phyloP scores from a whole-genome alignment of 2,329 filamentous ascomycete genomes.

The Pezicula rhizophila region DNA sequence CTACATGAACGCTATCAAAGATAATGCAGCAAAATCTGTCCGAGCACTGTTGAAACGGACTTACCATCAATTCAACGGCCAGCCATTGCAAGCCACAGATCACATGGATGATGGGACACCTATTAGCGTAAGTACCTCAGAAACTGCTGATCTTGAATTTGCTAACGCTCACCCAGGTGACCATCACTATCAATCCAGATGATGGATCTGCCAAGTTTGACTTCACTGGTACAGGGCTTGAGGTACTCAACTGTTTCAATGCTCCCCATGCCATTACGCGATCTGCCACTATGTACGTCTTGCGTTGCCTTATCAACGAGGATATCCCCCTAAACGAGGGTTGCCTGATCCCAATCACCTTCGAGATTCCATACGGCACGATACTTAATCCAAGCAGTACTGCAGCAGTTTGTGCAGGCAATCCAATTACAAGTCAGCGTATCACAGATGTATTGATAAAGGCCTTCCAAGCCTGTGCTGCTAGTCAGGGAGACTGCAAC shows the following conservation, averaged over 20 bases:
- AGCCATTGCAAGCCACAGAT: slow-evolving; percentile 63
- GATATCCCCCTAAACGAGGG: slow-evolving; percentile 84
- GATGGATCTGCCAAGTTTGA: slow-evolving; percentile 71
- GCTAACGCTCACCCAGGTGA: slow-evolving; percentile 36
- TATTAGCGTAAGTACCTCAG: slow-evolving; percentile 35
- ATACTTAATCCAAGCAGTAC: slow-evolving; percentile 68
- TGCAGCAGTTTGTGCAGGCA: slow-evolving; percentile 74
- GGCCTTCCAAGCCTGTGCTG: slow-evolving; percentile 71
- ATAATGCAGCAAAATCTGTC: slow-evolving; percentile 69
- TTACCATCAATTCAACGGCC: slow-evolving; percentile 55
- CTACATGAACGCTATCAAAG: slow-evolving; percentile 76
- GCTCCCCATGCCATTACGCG: slow-evolving; percentile 74
- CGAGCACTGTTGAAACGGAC: slow-evolving; percentile 64
- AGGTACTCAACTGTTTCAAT: slow-evolving; percentile 69
- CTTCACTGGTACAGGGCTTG: slow-evolving; percentile 67
- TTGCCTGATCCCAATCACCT: slow-evolving; percentile 66
- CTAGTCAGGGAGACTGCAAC: slow-evolving; percentile 73
- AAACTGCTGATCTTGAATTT: too few species aligned
- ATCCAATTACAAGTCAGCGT: slow-evolving; percentile 70
- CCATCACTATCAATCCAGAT: slow-evolving; percentile 63
- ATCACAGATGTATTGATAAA: slow-evolving; percentile 76
- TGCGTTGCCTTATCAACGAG: slow-evolving; percentile 69
- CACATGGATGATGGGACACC: slow-evolving; percentile 83
- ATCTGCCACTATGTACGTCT: slow-evolving; percentile 75
- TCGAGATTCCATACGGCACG: slow-evolving; percentile 60